Percentiles rank a stretch among this genome's conserved stretches.
These are phyloP conservation scores for Tylopilus felleus DNA, from an alignment of 768 basidiomycete species.

Conservation along the genomic window DNA sequence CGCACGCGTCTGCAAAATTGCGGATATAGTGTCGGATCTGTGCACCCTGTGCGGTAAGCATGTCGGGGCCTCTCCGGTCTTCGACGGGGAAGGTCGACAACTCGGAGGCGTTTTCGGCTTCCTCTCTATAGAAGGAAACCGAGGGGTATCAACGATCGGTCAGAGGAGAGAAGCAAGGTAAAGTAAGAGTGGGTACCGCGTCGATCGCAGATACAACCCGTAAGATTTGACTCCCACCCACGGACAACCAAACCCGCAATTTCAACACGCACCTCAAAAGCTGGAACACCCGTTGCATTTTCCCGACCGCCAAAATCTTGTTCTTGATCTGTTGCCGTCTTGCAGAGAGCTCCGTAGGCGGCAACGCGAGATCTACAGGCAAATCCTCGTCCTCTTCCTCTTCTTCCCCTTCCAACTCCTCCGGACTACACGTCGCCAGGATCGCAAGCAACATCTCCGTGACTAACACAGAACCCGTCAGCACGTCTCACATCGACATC, in stretches of 20 bases:
- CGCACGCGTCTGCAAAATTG: constrained; percentile 75
- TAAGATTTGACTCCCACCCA: no score
- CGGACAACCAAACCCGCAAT: no score
- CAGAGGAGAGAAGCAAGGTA: not conserved
- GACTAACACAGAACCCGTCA: constrained; percentile 46
- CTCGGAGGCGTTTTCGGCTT: constrained; percentile 75
- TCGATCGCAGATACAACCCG: no score
- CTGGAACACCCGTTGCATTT: constrained; percentile 88
- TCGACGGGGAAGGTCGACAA: constrained; percentile 40
- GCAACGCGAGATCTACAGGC: constrained; percentile 27
- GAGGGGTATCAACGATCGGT: not conserved
- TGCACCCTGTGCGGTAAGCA: constrained; percentile 59
- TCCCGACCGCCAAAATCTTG: constrained; percentile 90
- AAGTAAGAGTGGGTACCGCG: no score
- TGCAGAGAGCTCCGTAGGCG: constrained; percentile 43
- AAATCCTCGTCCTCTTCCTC: constrained; percentile 30
- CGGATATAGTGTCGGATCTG: constrained; percentile 60
- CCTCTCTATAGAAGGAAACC: constrained; percentile 48
- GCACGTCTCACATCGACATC: not conserved
- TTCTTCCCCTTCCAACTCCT: constrained; percentile 71
- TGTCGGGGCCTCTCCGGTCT: constrained; percentile 45
- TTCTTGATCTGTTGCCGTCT: constrained; percentile 81
- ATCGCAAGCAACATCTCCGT: constrained; percentile 98
- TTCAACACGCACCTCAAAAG: constrained; percentile 67
- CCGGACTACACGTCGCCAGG: constrained; percentile 87